phyloP scores from a whole-genome alignment of 2,329 filamentous ascomycete species.

The Metarhizium album region DNA sequence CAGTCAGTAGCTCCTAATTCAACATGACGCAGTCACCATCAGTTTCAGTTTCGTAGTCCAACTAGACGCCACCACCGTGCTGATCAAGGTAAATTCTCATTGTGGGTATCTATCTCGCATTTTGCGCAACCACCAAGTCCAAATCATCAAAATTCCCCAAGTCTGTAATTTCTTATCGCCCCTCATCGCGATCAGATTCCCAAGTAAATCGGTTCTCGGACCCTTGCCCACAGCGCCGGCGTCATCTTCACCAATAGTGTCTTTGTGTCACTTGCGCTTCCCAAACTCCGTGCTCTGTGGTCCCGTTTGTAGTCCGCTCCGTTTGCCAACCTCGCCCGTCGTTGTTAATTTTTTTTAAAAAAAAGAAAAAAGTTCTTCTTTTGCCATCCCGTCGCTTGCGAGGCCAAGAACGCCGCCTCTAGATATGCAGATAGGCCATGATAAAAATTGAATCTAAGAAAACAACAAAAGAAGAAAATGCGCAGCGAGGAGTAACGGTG shows the following conservation, averaged over 20 bases:
- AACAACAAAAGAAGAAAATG: background rate
- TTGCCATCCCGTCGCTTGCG: background rate
- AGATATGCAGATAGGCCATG: background rate
- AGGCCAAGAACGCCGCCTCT: background rate
- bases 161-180: background rate
- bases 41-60: background rate
- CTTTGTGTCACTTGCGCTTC: background rate
- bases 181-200: background rate
- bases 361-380: no score
- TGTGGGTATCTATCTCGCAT: constrained; percentile 12
- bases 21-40: background rate
- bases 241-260: background rate
- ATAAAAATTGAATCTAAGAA: background rate
- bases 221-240: background rate
- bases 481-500: background rate
- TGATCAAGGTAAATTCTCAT: constrained; percentile 7
- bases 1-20: constrained; percentile 5
- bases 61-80: no score
- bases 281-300: background rate
- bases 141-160: background rate
- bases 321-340: background rate
- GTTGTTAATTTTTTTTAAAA: background rate
- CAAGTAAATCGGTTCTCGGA: background rate
- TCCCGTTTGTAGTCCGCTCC: background rate
- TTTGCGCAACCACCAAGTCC: constrained; percentile 1